Base-by-base conservation (phyloP, 768 basidiomycete species). In the Phanerochaete carnosa region DNA sequence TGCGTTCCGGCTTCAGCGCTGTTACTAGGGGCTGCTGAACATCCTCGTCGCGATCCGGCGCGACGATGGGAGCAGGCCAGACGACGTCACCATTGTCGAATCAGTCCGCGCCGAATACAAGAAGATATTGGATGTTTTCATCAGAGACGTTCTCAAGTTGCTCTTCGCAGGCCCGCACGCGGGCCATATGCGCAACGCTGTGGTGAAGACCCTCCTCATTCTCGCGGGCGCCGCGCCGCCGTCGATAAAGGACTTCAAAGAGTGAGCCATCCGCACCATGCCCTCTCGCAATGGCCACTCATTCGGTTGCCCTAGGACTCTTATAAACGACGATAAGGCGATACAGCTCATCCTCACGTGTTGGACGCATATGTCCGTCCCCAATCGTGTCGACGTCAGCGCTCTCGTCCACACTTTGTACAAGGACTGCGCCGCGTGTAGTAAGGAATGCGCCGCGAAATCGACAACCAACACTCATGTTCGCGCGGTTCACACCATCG, bases 301-400 rank as follows among this genome's bases (percentile, higher is more conserved):
- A 52, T 22, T n/a, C 30, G 19, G 32, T 26, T 26, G 1, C 51
- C 8, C 2, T 22, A 55, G 54, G 15, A 25, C 4, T 15, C 9
- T 55, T 2, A 2, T 55, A 13, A 16, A 39, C 9, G 37, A 55
- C 23, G 35, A 39, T 4, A 15, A 43, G 26, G 37, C 35, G 9
- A 25, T 43, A 22, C 15, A 33, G 33, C 54, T 55, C 5, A 9
- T 55, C n/a, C 25, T 55, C 35, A 55, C 54, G 8, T 55, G 54
- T 25, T 55, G 54, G 54, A 55, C 54, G 25, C 54, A 55, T 23
- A 55, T 55, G 54, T n/a, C 54, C 35, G 23, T 23, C 4, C 54
- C 54, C 1, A 55, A 55, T 15, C 54, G 54, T 11, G 54, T n/a
- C 22, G 23, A 26, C 54, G 37, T 55, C 23, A 55, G 28, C 25